Evolutionary conservation across 768 basidiomycete species (phyloP).

Genomic region (Boletellus sp.): DNA sequence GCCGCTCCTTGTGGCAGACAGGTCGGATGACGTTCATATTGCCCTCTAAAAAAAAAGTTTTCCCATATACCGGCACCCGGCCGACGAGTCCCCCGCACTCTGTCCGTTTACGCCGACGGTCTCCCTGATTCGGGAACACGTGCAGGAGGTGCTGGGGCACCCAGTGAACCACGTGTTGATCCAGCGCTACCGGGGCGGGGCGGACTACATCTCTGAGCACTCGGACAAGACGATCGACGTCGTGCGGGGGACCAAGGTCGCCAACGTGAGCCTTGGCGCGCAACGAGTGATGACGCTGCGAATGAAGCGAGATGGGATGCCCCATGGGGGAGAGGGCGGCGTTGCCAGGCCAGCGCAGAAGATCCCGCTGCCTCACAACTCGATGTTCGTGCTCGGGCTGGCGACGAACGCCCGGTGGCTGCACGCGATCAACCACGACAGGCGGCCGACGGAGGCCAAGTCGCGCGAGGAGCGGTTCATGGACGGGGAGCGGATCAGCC

Average conservation of each 20-base stretch:
- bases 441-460: slow-evolving; percentile 55
- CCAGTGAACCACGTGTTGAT: slow-evolving; percentile 83
- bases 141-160: slow-evolving; percentile 55
- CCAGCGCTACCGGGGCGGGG: slow-evolving; percentile 74
- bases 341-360: slow-evolving; percentile 48
- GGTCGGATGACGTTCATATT: slow-evolving; percentile 1
- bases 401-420: slow-evolving; percentile 72
- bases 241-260: slow-evolving; percentile 66
- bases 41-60: slow-evolving; percentile 39
- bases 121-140: slow-evolving; percentile 55
- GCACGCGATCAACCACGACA: slow-evolving; percentile 75
- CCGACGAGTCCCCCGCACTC: slow-evolving; percentile 72
- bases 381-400: slow-evolving; percentile 77
- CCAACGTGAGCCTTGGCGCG: slow-evolving; percentile 79
- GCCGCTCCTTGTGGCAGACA: slow-evolving; percentile 11
- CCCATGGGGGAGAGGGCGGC: slow-evolving; percentile 14
- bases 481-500: slow-evolving; percentile 67
- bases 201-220: slow-evolving; percentile 83
- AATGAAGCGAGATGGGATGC: slow-evolving; percentile 49
- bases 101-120: slow-evolving; percentile 68
- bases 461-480: slow-evolving; percentile 49
- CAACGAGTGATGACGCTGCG: slow-evolving; percentile 75
- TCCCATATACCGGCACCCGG: slow-evolving; percentile 80
- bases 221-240: slow-evolving; percentile 87
- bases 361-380: slow-evolving; percentile 74